phyloP scores from a whole-genome alignment of 306 rosid genomes.

The Lathyrus aphaca region DNA sequence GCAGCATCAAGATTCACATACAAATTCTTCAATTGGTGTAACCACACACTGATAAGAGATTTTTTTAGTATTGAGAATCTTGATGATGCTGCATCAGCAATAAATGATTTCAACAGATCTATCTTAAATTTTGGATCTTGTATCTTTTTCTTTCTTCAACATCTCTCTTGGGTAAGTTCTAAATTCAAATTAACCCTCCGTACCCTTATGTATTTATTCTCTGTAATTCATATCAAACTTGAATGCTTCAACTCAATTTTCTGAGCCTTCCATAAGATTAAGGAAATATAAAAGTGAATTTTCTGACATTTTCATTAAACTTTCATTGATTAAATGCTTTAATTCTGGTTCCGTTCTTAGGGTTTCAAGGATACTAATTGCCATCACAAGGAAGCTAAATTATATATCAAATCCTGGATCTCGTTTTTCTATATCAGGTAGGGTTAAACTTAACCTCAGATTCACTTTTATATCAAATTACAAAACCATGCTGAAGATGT shows the following conservation, averaged over 20 bases:
- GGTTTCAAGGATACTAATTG: slow-evolving; percentile 8
- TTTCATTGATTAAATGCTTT: neutral
- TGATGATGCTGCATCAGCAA: slow-evolving; percentile 99
- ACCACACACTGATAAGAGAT: neutral
- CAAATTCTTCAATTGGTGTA: neutral
- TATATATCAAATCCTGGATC: neutral
- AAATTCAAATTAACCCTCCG: neutral
- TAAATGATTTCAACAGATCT: slow-evolving; percentile 35
- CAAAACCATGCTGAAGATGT: slow-evolving; percentile 1
- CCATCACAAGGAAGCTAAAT: neutral
- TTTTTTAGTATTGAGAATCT: slow-evolving; percentile 71
- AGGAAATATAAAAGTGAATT: neutral
- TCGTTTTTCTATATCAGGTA: neutral
- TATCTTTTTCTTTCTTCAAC: neutral
- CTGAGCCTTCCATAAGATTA: no score
- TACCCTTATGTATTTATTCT: neutral
- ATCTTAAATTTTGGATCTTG: slow-evolving; percentile 6
- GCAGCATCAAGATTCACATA: slow-evolving; percentile 89
- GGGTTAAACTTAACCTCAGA: slow-evolving; percentile 19
- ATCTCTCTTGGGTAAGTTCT: slow-evolving; percentile 13
- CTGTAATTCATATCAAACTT: neutral
- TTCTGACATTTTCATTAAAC: neutral
- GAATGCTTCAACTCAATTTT: neutral
- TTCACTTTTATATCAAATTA: neutral
- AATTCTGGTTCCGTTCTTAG: slow-evolving; percentile 11